Conservation (phyloP, 139 green algal genomes). For the Protoeuglena noctilucae region DNA sequence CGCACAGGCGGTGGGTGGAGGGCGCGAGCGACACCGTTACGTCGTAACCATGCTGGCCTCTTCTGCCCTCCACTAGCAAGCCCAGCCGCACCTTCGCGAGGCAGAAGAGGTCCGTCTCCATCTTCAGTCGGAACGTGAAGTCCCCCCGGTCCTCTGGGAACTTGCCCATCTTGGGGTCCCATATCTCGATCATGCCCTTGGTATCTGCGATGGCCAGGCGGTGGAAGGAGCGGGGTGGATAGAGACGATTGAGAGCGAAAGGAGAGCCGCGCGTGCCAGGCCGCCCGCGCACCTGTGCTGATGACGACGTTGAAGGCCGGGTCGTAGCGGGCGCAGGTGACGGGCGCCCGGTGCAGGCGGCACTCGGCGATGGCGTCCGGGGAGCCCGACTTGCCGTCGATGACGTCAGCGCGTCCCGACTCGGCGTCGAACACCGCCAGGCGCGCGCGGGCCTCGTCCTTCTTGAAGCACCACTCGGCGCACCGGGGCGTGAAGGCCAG, state of each 20-base stretch:
- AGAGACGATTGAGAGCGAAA: too few relatives aligned
- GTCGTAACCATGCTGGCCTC: too few relatives aligned
- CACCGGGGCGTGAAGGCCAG: conserved; percentile 56
- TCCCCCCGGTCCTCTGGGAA: conserved; percentile 28
- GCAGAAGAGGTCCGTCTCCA: conserved; percentile 87
- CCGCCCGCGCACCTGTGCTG: conserved; percentile 13
- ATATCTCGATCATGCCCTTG: conserved; percentile 4
- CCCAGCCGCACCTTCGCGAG: conserved; percentile 62
- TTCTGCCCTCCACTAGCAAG: too few relatives aligned
- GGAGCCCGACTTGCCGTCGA: conserved; percentile 35
- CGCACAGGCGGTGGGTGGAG: too few relatives aligned
- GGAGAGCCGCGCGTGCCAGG: too few relatives aligned
- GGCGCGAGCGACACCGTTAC: too few relatives aligned
- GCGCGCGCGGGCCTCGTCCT: conserved; percentile 35
- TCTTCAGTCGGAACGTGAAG: conserved; percentile 54
- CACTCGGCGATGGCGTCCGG: conserved; percentile 25
- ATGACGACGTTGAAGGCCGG: conserved; percentile 32
- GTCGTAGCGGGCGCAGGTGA: conserved; percentile 66
- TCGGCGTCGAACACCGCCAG: conserved; percentile 72
- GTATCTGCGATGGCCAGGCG: too few relatives aligned
- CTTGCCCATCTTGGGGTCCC: not conserved
- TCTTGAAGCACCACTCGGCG: conserved; percentile 68
- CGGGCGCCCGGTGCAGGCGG: conserved; percentile 30
- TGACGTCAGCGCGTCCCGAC: conserved; percentile 28
- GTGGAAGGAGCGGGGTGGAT: too few relatives aligned